Evolutionary conservation across 495 filamentous ascomycete genomes (phyloP).

Genomic region (Penicillium daleae): DNA sequence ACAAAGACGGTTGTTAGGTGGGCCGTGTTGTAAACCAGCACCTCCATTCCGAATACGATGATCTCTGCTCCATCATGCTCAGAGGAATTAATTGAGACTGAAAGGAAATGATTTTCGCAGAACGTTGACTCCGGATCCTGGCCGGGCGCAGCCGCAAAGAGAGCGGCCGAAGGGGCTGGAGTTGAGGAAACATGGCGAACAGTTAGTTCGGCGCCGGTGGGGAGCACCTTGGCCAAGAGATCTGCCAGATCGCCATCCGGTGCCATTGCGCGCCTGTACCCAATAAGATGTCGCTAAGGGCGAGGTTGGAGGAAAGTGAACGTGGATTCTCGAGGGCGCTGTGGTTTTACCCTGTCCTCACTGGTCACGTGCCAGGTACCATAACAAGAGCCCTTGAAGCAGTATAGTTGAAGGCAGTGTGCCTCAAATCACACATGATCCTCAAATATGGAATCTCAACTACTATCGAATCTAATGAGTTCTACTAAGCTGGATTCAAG

Average conservation of each 20-base stretch:
- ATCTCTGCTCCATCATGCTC: slow-evolving; percentile 45
- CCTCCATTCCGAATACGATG: slow-evolving; percentile 70
- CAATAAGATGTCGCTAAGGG: slow-evolving; percentile 30
- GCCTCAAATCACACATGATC: neutral
- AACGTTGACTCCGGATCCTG: slow-evolving; percentile 73
- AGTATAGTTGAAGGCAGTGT: neutral
- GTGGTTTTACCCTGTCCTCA: slow-evolving; percentile 17
- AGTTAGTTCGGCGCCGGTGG: slow-evolving; percentile 67
- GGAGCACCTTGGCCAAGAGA: slow-evolving; percentile 69
- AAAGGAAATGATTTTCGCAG: slow-evolving; percentile 85
- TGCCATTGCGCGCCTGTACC: slow-evolving; percentile 30
- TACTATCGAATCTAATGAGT: neutral
- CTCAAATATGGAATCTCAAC: neutral
- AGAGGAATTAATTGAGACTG: slow-evolving; percentile 61
- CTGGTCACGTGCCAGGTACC: slow-evolving; percentile 29
- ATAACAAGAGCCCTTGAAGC: neutral
- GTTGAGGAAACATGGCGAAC: slow-evolving; percentile 89
- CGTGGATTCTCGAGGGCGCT: slow-evolving; percentile 20
- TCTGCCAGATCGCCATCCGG: slow-evolving; percentile 44
- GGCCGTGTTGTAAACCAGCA: slow-evolving; percentile 69
- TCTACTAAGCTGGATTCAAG: neutral
- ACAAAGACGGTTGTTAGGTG: slow-evolving; percentile 87
- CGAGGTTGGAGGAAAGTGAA: slow-evolving; percentile 22
- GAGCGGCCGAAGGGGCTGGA: slow-evolving; percentile 67
- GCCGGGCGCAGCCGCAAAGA: slow-evolving; percentile 79